Base-by-base conservation (phyloP, 257 asterid species). In the Lavandula angustifolia region DNA sequence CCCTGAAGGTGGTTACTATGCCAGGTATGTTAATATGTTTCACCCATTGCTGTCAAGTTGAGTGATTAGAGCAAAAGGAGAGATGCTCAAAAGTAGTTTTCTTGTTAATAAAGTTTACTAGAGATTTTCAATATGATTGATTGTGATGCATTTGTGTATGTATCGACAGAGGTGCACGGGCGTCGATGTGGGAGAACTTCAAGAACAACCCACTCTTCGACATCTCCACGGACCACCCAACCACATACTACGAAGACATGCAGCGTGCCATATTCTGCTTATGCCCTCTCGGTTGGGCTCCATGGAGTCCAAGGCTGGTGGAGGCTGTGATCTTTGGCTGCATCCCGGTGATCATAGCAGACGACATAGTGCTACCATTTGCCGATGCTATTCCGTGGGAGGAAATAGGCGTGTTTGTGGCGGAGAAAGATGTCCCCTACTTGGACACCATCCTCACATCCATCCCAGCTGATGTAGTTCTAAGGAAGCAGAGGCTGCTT, bases 251-350 rank as follows among this genome's bases (percentile, higher is more conserved):
- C 27, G 94, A 85, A 73, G 96, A 89, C 62, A 89, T 89, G 94
- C 96, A 87, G 65, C 79, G 95, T 1, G 84, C 94, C 16, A 62
- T 87, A 62, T 89, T 89, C 79, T 89, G 96, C 63, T 73, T 89
- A 67, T 89, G 96, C 64, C 96, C 96, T 7, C 84, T 89, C 3
- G 96, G 96, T 5, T 89, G 96, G 95, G 94, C 96, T 7, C 95
- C 95, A 3, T 89, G 96, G 95, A 87, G 96, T 68, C 96, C 95
- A 3, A 74, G 96, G 49, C 78, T 88, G 12, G 96, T 88, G 41
- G 96, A 88, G 68, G 95, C 95, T 0, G 96, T 89, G 9, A 80
- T 89, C 4, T 86, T 89, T 69, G 96, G 96, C 1, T 89, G 96
- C 75, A 82, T 89, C 42, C 96, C 95, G 0, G 95, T 89, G 14